A percentile compares a stretch with the other conserved stretches of the same genome.
phyloP scores from a whole-genome alignment of 192 early-diverging fungal genomes.

The Backusella westeae region DNA sequence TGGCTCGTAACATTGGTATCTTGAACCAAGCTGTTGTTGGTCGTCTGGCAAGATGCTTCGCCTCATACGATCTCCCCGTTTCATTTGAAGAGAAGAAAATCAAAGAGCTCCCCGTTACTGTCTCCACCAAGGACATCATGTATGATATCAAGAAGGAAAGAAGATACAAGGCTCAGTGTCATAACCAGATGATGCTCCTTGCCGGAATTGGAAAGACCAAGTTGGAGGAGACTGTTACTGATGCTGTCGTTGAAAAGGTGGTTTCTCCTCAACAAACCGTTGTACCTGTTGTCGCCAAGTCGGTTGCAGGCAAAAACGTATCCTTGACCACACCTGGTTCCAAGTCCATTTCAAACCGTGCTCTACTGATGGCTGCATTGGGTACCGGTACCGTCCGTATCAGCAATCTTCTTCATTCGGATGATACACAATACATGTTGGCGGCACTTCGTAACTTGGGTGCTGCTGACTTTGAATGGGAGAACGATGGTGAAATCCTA shows the following conservation, averaged over 20 bases:
- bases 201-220: conserved; percentile 79
- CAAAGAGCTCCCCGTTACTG: conserved; percentile 48
- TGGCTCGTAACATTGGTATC: conserved; percentile 83
- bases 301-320: conserved; percentile 43
- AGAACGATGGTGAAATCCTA: conserved; percentile 89
- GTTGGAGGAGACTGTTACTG: conserved; percentile 74
- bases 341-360: conserved; percentile 98
- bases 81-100: conserved; percentile 80
- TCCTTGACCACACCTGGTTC: conserved; percentile 82
- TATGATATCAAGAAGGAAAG: conserved; percentile 92
- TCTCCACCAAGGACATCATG: conserved; percentile 82
- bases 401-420: conserved; percentile 88
- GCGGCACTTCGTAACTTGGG: conserved; percentile 84
- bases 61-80: conserved; percentile 86
- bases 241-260: conserved; percentile 78
- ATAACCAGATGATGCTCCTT: conserved; percentile 92
- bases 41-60: conserved; percentile 78
- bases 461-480: conserved; percentile 85
- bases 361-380: conserved; percentile 86
- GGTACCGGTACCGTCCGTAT: conserved; percentile 79
- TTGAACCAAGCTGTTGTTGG: conserved; percentile 84
- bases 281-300: conserved; percentile 48
- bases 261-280: conserved; percentile 74
- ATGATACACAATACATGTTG: conserved; percentile 98
- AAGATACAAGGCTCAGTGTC: conserved; percentile 80